Base-by-base conservation (phyloP, 2,329 filamentous ascomycete genomes). In the Coniella vitis region DNA sequence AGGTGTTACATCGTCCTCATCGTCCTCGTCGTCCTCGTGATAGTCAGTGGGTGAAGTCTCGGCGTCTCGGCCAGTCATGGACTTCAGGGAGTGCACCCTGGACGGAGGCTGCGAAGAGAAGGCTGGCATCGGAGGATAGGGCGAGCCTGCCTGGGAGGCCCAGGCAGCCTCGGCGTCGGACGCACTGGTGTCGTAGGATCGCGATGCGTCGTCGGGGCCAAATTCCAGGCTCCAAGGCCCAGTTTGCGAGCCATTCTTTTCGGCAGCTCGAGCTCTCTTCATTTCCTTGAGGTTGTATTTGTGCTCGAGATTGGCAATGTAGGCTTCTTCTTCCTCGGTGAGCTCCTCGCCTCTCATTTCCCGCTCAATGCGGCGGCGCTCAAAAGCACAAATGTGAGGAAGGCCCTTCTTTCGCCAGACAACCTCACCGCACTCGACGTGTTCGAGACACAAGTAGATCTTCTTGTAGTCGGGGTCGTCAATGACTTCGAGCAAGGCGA, bases 361-460 rank as follows among this genome's bases (percentile, higher is more conserved):
- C 45, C 81, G 80, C 62, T 94, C 86, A 57, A 93, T 79, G 48
- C 90, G 81, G 51, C 82, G 77, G 58, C 88, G 87, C 64, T 98
- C 93, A 59, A 90, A 84, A 29, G 83, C 74, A 58, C 87, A 87
- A 55, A 97, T 86, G 60, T 90, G 86, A 48, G 84, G 86, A 7
- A 90, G 74, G 5, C 89, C 91, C 68, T 90, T 89, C 64, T 86
- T 91, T 47, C 93, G 82, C 93, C 93, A 98, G 41, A 89, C 79
- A 49, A 98, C 88, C 68, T 98, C 93, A 45, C 93, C 91, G 36
- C 91, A 78, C 63, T 96, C 89, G 49, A 96, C 90, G 66, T 91
- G 91, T 66, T 98, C 93, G 38, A 98, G 77, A 17, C 97, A 88
- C 70, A 98, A 91, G 69, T 98, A 98, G 54, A 98, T 95, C 70